Percentiles rank a stretch among this genome's conserved stretches.
phyloP scores from a whole-genome alignment of 768 basidiomycete genomes.

The Cyathus striatus region DNA sequence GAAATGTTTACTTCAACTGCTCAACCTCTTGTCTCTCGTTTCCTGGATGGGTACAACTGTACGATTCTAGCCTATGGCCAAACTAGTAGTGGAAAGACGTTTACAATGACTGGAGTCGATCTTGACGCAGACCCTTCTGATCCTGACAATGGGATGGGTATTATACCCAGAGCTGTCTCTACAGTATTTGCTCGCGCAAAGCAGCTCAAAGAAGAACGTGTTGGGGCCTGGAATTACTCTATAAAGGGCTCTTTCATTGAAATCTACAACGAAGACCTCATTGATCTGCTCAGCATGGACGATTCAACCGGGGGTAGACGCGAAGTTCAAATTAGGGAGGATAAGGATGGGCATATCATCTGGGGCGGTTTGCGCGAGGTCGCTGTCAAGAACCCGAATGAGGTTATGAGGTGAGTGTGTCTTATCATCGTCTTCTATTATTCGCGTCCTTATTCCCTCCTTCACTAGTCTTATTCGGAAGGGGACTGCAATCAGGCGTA shows the following conservation, averaged over 20 bases:
- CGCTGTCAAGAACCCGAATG: conserved; percentile 71
- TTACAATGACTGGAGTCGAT: conserved; percentile 96
- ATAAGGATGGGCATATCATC: conserved; percentile 93
- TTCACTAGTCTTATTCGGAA: conserved; percentile 70
- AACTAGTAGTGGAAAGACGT: conserved; percentile 94
- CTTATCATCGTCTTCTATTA: conserved; percentile 3
- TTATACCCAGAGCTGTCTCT: conserved; percentile 91
- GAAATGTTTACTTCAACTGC: conserved; percentile 83
- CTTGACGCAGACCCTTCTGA: conserved; percentile 84
- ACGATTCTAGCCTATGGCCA: conserved; percentile 98
- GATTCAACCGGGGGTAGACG: conserved; percentile 63
- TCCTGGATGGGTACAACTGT: conserved; percentile 93
- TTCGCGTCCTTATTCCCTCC: conserved; percentile 6
- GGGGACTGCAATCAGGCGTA: conserved; percentile 86
- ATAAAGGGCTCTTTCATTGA: conserved; percentile 94
- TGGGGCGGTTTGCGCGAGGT: conserved; percentile 96
- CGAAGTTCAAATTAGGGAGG: conserved; percentile 94
- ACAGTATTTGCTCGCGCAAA: conserved; percentile 79
- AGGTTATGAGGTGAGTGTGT: conserved; percentile 86
- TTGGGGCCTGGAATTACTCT: conserved; percentile 67
- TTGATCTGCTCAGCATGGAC: conserved; percentile 83
- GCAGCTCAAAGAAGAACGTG: conserved; percentile 73
- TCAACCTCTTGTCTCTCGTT: conserved; percentile 79
- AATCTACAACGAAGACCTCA: conserved; percentile 98
- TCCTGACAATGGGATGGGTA: conserved; percentile 82